Conservation (phyloP, 495 filamentous ascomycete species). For the Talaromyces thailandensis region DNA sequence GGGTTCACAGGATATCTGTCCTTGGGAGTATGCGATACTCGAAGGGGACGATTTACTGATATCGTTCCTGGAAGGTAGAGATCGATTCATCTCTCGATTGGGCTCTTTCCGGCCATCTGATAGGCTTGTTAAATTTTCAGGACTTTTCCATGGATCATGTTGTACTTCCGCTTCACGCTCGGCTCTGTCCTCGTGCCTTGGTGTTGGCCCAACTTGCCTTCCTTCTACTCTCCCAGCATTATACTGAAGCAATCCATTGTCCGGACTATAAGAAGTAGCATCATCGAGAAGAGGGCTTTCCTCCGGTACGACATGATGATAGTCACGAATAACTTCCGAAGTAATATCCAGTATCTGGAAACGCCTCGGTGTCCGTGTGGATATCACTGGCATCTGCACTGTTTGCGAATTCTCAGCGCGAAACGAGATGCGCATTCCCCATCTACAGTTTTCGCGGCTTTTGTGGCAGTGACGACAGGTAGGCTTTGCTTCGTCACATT, state of each 20-base stretch:
- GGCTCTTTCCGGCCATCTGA: conserved; percentile 8
- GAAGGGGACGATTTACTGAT: neutral
- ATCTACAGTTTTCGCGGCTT: conserved; percentile 22
- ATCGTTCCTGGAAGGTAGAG: neutral
- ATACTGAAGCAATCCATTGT: neutral
- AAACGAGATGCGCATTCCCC: conserved; percentile 26
- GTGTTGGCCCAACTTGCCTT: neutral
- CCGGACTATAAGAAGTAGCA: neutral
- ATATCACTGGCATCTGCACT: conserved; percentile 15
- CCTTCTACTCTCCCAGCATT: neutral
- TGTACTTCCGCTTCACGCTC: neutral
- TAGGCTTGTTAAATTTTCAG: neutral
- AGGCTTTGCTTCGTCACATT: conserved; percentile 26
- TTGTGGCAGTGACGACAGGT: conserved; percentile 22
- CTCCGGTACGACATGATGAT: neutral
- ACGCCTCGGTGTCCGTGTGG: conserved; percentile 16
- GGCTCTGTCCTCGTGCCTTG: neutral
- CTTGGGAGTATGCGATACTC: neutral
- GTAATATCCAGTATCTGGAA: conserved; percentile 19
- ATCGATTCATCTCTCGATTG: neutral
- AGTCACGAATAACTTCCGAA: conserved; percentile 3
- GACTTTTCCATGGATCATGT: neutral
- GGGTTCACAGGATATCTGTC: neutral
- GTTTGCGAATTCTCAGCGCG: conserved; percentile 25
- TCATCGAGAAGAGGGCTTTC: neutral